Base-by-base conservation (phyloP, 164 flowering plant genomes). In the Magnolia sinica region DNA sequence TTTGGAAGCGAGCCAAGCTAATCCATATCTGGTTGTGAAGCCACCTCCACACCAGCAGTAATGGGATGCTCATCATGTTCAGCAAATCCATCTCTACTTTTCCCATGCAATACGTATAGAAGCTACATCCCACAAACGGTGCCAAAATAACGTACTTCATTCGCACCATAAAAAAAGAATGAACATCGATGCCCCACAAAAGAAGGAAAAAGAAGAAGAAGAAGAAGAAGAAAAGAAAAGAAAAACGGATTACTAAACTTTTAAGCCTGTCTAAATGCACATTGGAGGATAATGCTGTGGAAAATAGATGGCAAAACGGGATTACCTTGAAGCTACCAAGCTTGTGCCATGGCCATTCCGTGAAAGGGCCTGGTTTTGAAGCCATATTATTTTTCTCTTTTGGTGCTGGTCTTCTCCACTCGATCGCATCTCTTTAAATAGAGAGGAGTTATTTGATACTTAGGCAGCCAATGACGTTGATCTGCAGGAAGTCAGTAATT, bases 21-120 rank as follows among this genome's bases (percentile, higher is more conserved):
- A 76, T 76, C 78, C 78, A 76, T 10, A 70, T n/a, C 55, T 76
- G 78, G 73, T 37, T 10, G 59, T 76, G 78, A 11, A 70, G 20
- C 11, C 45, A 31, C 24, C 78, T 76, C 49, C 29, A 55, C 23
- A 76, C 8, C 8, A 27, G 29, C 29, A 76, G 16, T 7, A 76
- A 18, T 1, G 73, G 73, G 50, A 69, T 59, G 10, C 37, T 0
- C 11, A 58, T 50, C 10, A 24, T 3, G 19, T 73, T 11, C 14
- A 8, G 55, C 58, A 72, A 20, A 27, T 70, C 58, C 29, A 20
- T 58, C 8, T 24, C 31, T 68, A 22, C 50, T 19, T 23, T 73
- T 11, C 45, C 23, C 24, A 1, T 10, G 27, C 13, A 8, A 19
- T 58, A 8, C 50, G 71, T 1, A 22, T 76, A 20, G 6, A 29